Evolutionary conservation across 805 yeast genomes (phyloP), one percentile per base, ranked within the genome.

Genomic region (Wickerhamiella musiphila): DNA sequence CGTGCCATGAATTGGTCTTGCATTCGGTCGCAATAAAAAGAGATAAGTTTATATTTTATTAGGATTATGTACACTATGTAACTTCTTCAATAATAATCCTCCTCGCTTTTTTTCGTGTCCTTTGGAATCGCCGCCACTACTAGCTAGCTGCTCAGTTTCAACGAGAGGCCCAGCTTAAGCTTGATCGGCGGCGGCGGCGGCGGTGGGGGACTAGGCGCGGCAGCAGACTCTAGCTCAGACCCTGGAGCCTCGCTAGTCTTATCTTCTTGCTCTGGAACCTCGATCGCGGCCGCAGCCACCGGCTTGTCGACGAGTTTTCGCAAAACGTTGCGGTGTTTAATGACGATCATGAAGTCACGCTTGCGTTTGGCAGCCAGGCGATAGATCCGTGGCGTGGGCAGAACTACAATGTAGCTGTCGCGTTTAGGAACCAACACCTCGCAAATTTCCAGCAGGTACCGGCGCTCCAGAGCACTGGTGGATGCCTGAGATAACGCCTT

Each of bases 351-450:
- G 26, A 19, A 35, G 30, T 32, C 45, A 23, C 38, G 44, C 24
- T 58, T 58, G 3, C 73, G 73, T 17, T 57, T 65, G 1, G 82
- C 79, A 6, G 67, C 69, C 16, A 90, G 57, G 41, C 68, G 70
- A 47, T 69, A 73, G 32, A 70, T 71, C 41, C 72, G 64, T 3
- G 94, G 94, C 10, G 72, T 54, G 5, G 70, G 65, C 15, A 83
- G 54, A 3, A 57, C 64, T 2, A 82, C 82, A n/a, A 66, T 47
- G 28, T 73, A 63, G 2, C 69, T 60, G 39, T 77, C 73, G 19
- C 57, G 53, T 5, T 83, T 68, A 24, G 65, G 65, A 44, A 70
- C 78, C 18, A 86, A 53, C 6, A 86, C 65, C 26, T 70, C 69
- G 32, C 78, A 60, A 3, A 79, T 46, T 36, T 71, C 77, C 41